phyloP scores from a whole-genome alignment of 371 early-diverging fungal species.

The Entomophthora muscae region DNA sequence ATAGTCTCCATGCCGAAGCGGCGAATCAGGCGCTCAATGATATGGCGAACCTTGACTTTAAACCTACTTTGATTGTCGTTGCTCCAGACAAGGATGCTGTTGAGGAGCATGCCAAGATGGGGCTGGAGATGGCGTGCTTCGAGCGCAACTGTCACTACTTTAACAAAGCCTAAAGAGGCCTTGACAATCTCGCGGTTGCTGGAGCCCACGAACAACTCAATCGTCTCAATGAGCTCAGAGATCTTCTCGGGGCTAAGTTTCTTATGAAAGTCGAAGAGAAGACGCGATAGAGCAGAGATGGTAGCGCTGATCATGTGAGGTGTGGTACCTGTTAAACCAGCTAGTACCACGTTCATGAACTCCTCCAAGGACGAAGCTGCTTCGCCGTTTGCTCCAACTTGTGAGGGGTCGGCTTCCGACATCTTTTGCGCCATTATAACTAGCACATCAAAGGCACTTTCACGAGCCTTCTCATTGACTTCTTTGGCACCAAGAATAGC shows the following conservation, averaged over 20 bases:
- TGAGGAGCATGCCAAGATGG: constrained; percentile 40
- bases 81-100: constrained; percentile 57
- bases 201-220: constrained; percentile 54
- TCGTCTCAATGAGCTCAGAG: constrained; percentile 41
- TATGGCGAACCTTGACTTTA: constrained; percentile 76
- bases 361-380: constrained; percentile 32
- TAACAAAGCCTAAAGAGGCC: constrained; percentile 80
- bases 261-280: constrained; percentile 66
- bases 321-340: constrained; percentile 84
- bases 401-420: constrained; percentile 48
- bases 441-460: constrained; percentile 62
- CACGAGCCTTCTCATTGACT: constrained; percentile 72
- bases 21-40: constrained; percentile 80
- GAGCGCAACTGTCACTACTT: constrained; percentile 65
- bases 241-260: constrained; percentile 34
- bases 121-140: constrained; percentile 41
- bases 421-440: constrained; percentile 78
- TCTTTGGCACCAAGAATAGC: constrained; percentile 87
- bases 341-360: constrained; percentile 73
- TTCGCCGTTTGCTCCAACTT: constrained; percentile 17
- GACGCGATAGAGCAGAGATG: constrained; percentile 58
- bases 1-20: constrained; percentile 63
- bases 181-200: constrained; percentile 82
- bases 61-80: constrained; percentile 75
- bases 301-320: constrained; percentile 88